A percentile compares a stretch with the other conserved stretches of the same genome.
These are phyloP conservation scores for Catenaria anguillulae DNA, from an alignment of 371 early-diverging fungal genomes.

Conservation along the genomic window DNA sequence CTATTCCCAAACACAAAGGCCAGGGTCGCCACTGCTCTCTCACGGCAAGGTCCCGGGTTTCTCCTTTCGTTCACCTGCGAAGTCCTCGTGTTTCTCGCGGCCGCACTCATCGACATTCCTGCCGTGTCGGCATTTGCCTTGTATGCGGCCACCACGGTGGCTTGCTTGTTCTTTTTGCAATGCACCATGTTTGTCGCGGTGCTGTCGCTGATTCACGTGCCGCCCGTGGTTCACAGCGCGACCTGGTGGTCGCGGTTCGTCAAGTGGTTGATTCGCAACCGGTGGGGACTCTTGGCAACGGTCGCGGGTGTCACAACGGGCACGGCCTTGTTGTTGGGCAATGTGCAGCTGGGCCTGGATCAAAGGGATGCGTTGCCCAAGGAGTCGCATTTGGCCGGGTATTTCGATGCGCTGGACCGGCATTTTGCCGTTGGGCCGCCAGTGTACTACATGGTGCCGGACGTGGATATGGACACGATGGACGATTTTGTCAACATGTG, in stretches of 20 bases:
- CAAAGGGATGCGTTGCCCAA: slow-evolving; percentile 53
- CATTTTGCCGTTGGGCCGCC: slow-evolving; percentile 60
- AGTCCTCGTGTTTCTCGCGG: slow-evolving; percentile 55
- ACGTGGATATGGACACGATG: slow-evolving; percentile 28
- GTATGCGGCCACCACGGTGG: slow-evolving; percentile 55
- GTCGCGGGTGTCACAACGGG: neutral
- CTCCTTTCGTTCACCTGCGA: slow-evolving; percentile 48
- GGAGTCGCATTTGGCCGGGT: slow-evolving; percentile 52
- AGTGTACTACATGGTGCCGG: slow-evolving; percentile 54
- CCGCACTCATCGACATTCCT: slow-evolving; percentile 55
- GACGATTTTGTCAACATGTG: slow-evolving; percentile 41
- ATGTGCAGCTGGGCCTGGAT: slow-evolving; percentile 25
- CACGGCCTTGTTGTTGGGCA: neutral
- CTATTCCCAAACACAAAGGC: slow-evolving; percentile 25
- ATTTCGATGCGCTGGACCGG: slow-evolving; percentile 46
- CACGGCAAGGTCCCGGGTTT: slow-evolving; percentile 55
- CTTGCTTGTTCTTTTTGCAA: slow-evolving; percentile 54
- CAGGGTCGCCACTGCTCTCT: slow-evolving; percentile 41
- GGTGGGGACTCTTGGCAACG: neutral
- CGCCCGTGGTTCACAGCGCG: neutral
- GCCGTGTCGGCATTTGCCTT: slow-evolving; percentile 60
- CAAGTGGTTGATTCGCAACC: neutral
- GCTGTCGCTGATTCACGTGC: slow-evolving; percentile 37
- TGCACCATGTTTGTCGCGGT: slow-evolving; percentile 54
- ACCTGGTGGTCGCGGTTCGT: neutral